Evolutionary conservation across 495 filamentous ascomycete genomes (phyloP).

Genomic region (Thozetella sp.): DNA sequence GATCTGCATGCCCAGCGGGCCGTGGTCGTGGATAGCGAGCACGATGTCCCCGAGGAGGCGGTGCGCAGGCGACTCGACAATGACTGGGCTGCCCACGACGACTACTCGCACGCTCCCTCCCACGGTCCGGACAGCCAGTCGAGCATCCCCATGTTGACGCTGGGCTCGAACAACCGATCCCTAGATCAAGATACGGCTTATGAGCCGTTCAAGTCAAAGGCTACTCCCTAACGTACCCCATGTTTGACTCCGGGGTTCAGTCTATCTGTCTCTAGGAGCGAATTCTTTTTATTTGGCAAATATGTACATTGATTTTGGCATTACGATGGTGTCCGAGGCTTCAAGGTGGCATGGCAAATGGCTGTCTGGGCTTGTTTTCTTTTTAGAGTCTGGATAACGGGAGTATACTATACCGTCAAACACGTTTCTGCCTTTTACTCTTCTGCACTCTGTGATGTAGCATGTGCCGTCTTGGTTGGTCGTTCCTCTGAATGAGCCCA

Average conservation of each 20-base stretch:
- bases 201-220: slow-evolving; percentile 7
- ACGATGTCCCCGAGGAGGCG: neutral
- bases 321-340: no score
- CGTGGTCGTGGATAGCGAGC: neutral
- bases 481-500: no score
- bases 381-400: no score
- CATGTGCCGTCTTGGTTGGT: no score
- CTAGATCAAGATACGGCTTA: slow-evolving; percentile 18
- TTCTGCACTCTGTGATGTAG: no score
- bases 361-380: no score
- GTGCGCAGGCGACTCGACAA: slow-evolving; percentile 14
- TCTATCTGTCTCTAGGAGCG: no score
- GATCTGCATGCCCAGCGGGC: slow-evolving; percentile 5
- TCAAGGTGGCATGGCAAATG: no score
- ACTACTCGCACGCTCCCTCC: slow-evolving; percentile 10
- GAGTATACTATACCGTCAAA: no score
- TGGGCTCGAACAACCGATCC: slow-evolving; percentile 11
- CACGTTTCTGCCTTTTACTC: no score
- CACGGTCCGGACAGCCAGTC: neutral
- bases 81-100: slow-evolving; percentile 21
- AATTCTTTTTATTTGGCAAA: neutral
- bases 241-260: no score
- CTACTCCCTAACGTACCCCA: neutral
- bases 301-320: neutral
- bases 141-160: slow-evolving; percentile 6